A percentile compares a stretch with the other conserved stretches of the same genome.
Evolutionary conservation across 306 rosid species (phyloP).

Genomic region (Begonia loranthoides): DNA sequence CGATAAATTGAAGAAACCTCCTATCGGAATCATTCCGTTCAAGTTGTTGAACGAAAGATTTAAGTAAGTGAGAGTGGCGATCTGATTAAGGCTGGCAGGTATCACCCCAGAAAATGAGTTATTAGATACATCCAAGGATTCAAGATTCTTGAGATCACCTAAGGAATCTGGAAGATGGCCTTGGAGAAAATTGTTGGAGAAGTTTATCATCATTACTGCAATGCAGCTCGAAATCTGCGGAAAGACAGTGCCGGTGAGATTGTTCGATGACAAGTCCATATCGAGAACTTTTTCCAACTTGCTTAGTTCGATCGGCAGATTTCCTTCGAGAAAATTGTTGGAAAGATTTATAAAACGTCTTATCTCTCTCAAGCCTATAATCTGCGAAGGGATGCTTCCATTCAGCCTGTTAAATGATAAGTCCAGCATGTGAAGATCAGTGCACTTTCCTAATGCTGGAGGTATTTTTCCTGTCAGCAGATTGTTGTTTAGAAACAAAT

Average conservation of each 20-base stretch:
- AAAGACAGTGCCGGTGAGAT: constrained; percentile 35
- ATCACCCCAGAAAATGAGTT: constrained; percentile 41
- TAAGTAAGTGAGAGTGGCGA: constrained; percentile 26
- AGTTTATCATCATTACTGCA: constrained; percentile 34
- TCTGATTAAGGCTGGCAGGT: constrained; percentile 34
- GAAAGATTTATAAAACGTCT: constrained; percentile 61
- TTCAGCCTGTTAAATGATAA: constrained; percentile 45
- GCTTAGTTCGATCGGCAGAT: constrained; percentile 51
- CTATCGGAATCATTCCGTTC: constrained; percentile 42
- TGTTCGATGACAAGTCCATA: constrained; percentile 53
- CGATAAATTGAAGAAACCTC: constrained; percentile 39
- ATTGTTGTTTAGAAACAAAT: constrained; percentile 58
- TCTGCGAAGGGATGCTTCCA: constrained; percentile 36
- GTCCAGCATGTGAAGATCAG: constrained; percentile 42
- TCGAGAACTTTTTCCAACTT: constrained; percentile 50
- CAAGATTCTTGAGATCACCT: constrained; percentile 42
- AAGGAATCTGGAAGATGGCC: constrained; percentile 40
- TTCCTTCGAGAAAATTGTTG: constrained; percentile 48
- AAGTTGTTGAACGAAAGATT: constrained; percentile 50
- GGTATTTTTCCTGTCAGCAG: constrained; percentile 47
- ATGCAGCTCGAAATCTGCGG: constrained; percentile 56
- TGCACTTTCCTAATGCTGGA: constrained; percentile 33
- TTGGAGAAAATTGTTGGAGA: constrained; percentile 41
- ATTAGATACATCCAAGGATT: constrained; percentile 37
- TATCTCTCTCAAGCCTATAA: constrained; percentile 40